phyloP scores from a whole-genome alignment of 1,284 basidiomycete genomes.

The Trichosporon sp. region DNA sequence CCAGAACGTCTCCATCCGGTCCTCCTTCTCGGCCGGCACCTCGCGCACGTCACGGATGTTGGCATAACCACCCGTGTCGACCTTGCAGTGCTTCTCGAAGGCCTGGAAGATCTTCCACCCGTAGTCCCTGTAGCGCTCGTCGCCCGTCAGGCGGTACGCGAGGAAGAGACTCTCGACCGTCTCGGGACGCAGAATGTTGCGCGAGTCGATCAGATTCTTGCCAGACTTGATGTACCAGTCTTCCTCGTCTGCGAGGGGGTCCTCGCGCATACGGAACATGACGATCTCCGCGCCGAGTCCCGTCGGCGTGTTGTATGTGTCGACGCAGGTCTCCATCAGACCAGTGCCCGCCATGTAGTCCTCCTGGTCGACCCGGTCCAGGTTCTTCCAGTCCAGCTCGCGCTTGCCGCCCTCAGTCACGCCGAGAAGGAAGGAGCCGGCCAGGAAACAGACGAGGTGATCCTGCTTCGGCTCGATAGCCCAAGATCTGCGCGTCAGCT shows the following conservation, averaged over 20 bases:
- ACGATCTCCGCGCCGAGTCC: slow-evolving; percentile 82
- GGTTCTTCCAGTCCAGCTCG: slow-evolving; percentile 38
- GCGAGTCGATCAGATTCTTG: slow-evolving; percentile 69
- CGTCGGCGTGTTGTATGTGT: slow-evolving; percentile 82
- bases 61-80: slow-evolving; percentile 79
- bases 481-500: slow-evolving; percentile 63
- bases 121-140: slow-evolving; percentile 74
- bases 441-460: slow-evolving; percentile 93
- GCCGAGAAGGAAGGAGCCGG: slow-evolving; percentile 86
- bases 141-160: slow-evolving; percentile 80
- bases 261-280: slow-evolving; percentile 66
- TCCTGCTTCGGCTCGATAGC: slow-evolving; percentile 83
- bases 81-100: slow-evolving; percentile 76
- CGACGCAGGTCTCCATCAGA: slow-evolving; percentile 82
- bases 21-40: slow-evolving; percentile 66
- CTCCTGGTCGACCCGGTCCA: slow-evolving; percentile 64
- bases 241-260: slow-evolving; percentile 54
- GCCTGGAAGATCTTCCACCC: slow-evolving; percentile 91
- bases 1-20: slow-evolving; percentile 96
- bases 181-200: slow-evolving; percentile 92
- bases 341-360: slow-evolving; percentile 83
- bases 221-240: slow-evolving; percentile 84
- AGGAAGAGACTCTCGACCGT: slow-evolving; percentile 92
- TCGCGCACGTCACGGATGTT: slow-evolving; percentile 81
- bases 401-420: slow-evolving; percentile 71